These are phyloP conservation scores for Solanum sitiens DNA, from an alignment of 257 asterid genomes.

Conservation along the genomic window DNA sequence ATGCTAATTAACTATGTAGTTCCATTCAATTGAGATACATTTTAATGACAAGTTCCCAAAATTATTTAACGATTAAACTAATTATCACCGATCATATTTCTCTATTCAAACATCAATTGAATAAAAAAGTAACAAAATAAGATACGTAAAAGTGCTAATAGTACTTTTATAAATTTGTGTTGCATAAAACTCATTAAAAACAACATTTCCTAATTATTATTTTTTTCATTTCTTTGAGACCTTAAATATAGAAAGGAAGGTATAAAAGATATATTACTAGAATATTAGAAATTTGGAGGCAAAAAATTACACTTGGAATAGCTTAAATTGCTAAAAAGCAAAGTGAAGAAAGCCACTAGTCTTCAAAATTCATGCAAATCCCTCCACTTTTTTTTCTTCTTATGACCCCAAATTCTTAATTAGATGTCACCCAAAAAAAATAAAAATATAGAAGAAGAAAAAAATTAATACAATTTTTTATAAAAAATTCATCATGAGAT, in stretches of 20 bases:
- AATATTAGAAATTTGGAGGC: neutral
- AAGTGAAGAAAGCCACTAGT: neutral
- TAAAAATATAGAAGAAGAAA: neutral
- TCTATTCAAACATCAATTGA: neutral
- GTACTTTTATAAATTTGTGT: neutral
- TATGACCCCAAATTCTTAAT: neutral
- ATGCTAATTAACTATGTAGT: neutral
- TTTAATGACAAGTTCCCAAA: neutral
- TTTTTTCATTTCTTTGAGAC: no score
- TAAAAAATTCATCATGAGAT: neutral
- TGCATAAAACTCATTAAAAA: neutral
- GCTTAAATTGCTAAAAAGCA: neutral
- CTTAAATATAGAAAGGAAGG: neutral
- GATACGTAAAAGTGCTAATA: neutral
- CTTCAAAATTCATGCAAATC: neutral
- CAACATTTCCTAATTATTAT: neutral
- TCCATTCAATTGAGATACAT: neutral
- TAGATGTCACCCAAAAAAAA: neutral
- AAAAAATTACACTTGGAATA: neutral
- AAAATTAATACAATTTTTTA: neutral
- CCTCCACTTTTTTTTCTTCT: neutral
- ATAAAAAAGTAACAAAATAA: neutral
- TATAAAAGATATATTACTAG: neutral
- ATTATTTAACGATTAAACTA: neutral
- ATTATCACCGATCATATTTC: neutral